These are phyloP conservation scores for Canna indica DNA, from an alignment of 176 grass and related monocot genomes.

Conservation along the genomic window DNA sequence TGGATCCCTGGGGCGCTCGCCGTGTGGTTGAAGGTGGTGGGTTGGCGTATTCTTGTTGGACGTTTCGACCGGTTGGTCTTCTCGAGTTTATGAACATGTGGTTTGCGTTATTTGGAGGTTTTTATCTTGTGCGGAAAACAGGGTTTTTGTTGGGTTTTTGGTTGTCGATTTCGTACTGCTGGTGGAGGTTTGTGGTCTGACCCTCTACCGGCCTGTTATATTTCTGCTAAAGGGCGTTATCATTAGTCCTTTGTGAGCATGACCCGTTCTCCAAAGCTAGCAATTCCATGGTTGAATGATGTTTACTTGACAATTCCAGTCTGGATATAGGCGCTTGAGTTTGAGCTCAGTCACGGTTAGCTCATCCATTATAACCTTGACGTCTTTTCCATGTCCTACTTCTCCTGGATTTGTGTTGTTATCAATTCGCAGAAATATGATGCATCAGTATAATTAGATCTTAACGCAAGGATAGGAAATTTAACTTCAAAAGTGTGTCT, in stretches of 20 bases:
- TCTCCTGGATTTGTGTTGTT: neutral
- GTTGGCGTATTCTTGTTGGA: neutral
- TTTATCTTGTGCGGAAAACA: neutral
- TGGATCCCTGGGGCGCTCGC: neutral
- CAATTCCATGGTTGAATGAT: neutral
- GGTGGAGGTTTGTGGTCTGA: neutral
- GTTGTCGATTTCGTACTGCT: neutral
- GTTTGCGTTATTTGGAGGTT: neutral
- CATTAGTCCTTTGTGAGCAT: neutral
- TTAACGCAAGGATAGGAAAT: neutral
- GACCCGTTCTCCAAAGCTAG: neutral
- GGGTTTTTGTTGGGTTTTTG: neutral
- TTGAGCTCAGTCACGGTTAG: neutral
- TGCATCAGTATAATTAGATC: neutral
- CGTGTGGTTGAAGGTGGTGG: neutral
- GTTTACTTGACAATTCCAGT: neutral
- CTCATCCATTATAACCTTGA: neutral
- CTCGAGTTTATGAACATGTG: neutral
- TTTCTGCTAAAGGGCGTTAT: neutral
- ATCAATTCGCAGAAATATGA: neutral
- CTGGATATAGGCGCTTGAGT: neutral
- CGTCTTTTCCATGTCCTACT: neutral
- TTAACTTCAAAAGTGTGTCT: neutral
- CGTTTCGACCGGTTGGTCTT: neutral
- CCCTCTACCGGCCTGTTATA: neutral